Evolutionary conservation across 306 rosid genomes (phyloP), one percentile per base, ranked within the genome.

Genomic region (Hippophae tibetana): DNA sequence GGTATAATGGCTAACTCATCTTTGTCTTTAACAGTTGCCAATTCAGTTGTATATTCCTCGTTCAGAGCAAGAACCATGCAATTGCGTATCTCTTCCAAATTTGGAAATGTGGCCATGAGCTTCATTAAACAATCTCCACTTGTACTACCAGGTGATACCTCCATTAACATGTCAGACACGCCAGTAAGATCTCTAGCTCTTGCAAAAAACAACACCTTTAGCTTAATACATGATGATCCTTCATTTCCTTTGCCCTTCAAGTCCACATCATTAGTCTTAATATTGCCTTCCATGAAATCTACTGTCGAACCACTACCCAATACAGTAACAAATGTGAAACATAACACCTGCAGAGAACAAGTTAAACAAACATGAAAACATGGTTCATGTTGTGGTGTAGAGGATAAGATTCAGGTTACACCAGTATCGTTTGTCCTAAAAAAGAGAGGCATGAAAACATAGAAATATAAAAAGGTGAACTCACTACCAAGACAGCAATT

Each of bases 1-100:
- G 97, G 97, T 56, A 89, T 89, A 18, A 89, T 74, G 65, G 97
- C 95, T 67, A 86, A 72, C 69, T 89, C 95, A 60, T 89, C 97
- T 53, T 46, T 78, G 62, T 86, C 85, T 74, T 79, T 74, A 65
- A 86, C 89, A 66, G 76, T 43, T 5, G 84, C 57, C 1, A 86
- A 76, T 42, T 76, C 94, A 9, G 62, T 56, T 61, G 92, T 62
- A 56, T 87, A 90, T 72, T 83, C 89, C 78, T 87, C 96, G 6
- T 90, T 90, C 68, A 90, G 70, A 60, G 98, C 95, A 63, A 90
- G 75, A 60, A 81, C 95, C 59, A 85, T 73, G 78, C 96, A 87
- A 60, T 78, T 81, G 23, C 60, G 66, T 46, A 90, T 76, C 84
- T 90, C 98, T 71, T 80, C 76, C 74, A 90, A 70, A 56, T 74